Percentiles rank a stretch among this genome's conserved stretches.
Evolutionary conservation across 176 grass and related monocot genomes (phyloP).

Genomic region (Raddia distichophylla): DNA sequence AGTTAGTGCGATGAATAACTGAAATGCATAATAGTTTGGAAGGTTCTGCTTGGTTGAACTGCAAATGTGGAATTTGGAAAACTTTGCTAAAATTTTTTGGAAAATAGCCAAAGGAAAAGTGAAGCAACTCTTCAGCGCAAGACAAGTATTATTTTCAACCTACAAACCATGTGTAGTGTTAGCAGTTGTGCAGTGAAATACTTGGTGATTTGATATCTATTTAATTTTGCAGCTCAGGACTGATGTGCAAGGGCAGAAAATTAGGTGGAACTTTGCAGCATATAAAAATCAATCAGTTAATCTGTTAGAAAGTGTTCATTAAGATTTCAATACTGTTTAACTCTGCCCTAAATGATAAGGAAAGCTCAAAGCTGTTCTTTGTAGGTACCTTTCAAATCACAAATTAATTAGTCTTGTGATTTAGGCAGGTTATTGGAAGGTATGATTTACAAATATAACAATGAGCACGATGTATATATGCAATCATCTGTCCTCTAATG

Average conservation of each 20-base stretch:
- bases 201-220: neutral
- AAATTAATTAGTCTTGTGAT: constrained; percentile 3
- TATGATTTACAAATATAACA: neutral
- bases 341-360: neutral
- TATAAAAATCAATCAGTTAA: neutral
- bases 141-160: neutral
- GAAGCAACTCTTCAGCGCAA: neutral
- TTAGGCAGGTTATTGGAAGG: neutral
- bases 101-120: neutral
- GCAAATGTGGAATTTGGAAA: neutral
- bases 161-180: neutral
- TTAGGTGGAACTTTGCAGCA: constrained; percentile 29
- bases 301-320: constrained; percentile 14
- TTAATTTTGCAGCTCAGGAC: neutral
- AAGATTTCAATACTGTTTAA: constrained; percentile 24
- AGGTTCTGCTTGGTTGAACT: neutral
- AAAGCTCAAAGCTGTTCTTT: constrained; percentile 35
- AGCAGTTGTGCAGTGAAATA: neutral
- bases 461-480: neutral
- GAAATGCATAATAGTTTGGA: neutral
- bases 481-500: neutral
- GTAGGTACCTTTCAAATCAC: constrained; percentile 33
- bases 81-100: neutral
- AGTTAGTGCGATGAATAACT: neutral
- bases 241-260: constrained; percentile 12